Evolutionary conservation across 768 basidiomycete species (phyloP), one percentile per base, ranked within the genome.

Genomic region (Rhodotorula paludigena): DNA sequence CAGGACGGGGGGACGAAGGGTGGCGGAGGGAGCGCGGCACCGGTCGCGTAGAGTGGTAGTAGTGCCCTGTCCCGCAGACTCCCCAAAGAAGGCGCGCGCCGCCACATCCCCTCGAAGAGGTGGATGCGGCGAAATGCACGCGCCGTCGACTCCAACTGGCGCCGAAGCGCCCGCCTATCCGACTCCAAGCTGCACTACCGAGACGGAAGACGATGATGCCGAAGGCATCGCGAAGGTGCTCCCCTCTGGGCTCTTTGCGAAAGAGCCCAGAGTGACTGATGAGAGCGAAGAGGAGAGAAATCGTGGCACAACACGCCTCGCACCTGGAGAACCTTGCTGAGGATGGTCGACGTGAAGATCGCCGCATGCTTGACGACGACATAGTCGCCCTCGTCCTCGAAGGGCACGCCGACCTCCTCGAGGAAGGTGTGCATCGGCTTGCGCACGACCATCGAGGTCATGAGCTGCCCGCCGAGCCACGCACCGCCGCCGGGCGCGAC

Each of bases 391-490:
- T 89, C 88, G 76, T 89, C 89, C 71, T 89, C 88, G 77, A 85
- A 89, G 2, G 85, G 83, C 30, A 90, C 84, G 33, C 85, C 87
- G 57, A 89, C 77, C 77, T 87, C 85, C 21, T 81, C 80, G 52
- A 89, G 81, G 82, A 90, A 88, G 55, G 80, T 78, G 76, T 89
- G 84, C 0, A 86, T 88, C 6, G 87, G 89, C 79, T 89, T 89
- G 69, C 87, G 85, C 64, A 89, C 84, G 61, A 85, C 87, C 88
- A 89, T 89, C 0, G 87, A 84, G 1, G 84, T 85, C 88, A 89
- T 88, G 61, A 89, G 80, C 78, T 89, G 87, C 1, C 69, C 69
- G 39, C 68, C 69, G 20, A 68, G 38, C 62, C 57, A 33, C 3
- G 64, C 51, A 21, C 45, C 51, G 3, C 87, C 86, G 59, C 87